Evolutionary conservation across 768 basidiomycete species (phyloP).

Genomic region (Galerina marginata): DNA sequence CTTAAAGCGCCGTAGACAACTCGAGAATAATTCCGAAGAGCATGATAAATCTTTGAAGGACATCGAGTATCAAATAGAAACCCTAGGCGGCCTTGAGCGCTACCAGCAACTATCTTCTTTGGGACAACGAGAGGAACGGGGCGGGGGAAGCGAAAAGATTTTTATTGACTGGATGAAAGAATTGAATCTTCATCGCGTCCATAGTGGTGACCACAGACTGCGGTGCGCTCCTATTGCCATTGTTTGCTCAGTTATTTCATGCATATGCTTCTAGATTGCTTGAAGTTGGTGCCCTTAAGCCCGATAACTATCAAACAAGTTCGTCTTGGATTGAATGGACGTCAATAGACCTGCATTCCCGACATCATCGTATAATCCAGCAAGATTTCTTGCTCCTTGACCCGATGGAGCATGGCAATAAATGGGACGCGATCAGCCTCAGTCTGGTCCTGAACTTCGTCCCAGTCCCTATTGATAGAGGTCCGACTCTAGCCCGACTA

Average conservation of each 20-base stretch:
- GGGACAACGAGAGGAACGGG: constrained; percentile 82
- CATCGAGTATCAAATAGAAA: constrained; percentile 66
- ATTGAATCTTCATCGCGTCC: constrained; percentile 38
- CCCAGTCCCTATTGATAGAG: constrained; percentile 74
- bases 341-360: constrained; percentile 85
- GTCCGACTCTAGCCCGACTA: constrained; percentile 40
- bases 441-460: constrained; percentile 93
- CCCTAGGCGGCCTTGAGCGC: constrained; percentile 75
- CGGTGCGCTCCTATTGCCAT: constrained; percentile 36
- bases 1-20: constrained; percentile 67
- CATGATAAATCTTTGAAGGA: constrained; percentile 44
- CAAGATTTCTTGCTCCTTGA: constrained; percentile 85
- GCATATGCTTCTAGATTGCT: constrained; percentile 60
- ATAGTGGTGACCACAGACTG: constrained; percentile 35
- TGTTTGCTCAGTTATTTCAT: neutral
- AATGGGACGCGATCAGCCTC: constrained; percentile 84
- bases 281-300: constrained; percentile 88
- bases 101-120: constrained; percentile 86
- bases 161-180: constrained; percentile 78
- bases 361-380: constrained; percentile 81
- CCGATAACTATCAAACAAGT: constrained; percentile 77
- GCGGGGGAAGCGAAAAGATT: constrained; percentile 87
- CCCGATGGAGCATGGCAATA: constrained; percentile 46
- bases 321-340: constrained; percentile 72
- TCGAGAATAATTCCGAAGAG: constrained; percentile 40